Base-by-base conservation (phyloP, 805 yeast genomes). In the Pichia exigua region DNA sequence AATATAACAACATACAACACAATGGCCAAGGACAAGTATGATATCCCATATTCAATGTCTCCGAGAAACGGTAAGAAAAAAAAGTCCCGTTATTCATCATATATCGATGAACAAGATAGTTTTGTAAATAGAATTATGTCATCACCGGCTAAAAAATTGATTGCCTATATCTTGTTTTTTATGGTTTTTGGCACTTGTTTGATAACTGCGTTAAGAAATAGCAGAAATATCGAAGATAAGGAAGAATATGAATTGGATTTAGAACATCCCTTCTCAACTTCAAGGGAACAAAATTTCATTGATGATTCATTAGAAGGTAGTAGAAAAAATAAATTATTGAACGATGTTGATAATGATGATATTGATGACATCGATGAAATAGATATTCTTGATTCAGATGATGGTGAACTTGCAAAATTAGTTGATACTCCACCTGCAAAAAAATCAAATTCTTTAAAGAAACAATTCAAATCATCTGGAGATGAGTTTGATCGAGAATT, bases 41-140 rank as follows among this genome's bases (percentile, higher is more conserved):
- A 64, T 45, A 67, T 75, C 48, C 75, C 76, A 2, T 73, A 72
- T 52, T 58, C 70, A 18, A 57, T 72, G 54, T 61, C 57, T 49
- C 68, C 69, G 28, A 50, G 47, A 22, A 50, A 47, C 32, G 32
- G 43, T 1, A 47, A 41, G 28, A 60, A 57, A 30, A 49, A 57
- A 18, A 62, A 64, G 42, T 52, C 57, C 42, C 56, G 62, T 30
- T 57, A 59, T 46, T 61, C 76, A 52, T 30, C 21, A 2, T 45
- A 49, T 20, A 46, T 49, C 18, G 46, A 52, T 8, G 51, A 51
- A 12, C 44, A 46, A 10, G 47, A 42, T 26, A 41, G 32, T 7
- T 49, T 45, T n/a, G 21, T 18, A 17, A 49, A 38, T 22, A 52
- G 50, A 27, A 26, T 27, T 20, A 32, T 52, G 28, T 74, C 81